Conservation (phyloP, 1,284 basidiomycete species). For the Fomitopsis schrenkii region DNA sequence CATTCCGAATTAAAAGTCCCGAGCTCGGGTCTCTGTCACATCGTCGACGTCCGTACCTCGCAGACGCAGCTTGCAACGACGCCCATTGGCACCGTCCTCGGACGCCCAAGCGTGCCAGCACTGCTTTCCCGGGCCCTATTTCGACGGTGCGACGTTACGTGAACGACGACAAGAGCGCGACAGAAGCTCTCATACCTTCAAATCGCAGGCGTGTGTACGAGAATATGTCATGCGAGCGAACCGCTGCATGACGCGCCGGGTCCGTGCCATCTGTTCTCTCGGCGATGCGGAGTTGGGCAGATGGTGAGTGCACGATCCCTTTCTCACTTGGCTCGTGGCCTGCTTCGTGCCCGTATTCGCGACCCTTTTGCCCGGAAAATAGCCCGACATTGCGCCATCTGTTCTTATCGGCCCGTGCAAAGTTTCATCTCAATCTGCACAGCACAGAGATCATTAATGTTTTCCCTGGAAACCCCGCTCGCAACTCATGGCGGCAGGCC, state of each 20-base stretch:
- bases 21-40: not conserved
- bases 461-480: not conserved
- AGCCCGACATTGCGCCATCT: not conserved
- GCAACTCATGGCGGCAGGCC: not conserved
- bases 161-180: not conserved
- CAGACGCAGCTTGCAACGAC: not conserved
- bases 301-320: not conserved
- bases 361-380: not conserved
- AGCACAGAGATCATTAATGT: not conserved
- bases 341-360: not conserved
- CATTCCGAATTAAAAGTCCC: too few species aligned
- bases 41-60: not conserved
- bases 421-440: constrained; percentile 1
- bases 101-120: not conserved
- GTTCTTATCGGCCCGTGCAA: not conserved
- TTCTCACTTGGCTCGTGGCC: not conserved
- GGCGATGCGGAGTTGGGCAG: not conserved
- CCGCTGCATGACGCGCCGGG: not conserved
- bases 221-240: not conserved
- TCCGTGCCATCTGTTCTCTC: not conserved
- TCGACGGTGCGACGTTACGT: not conserved
- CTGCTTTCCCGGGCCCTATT: not conserved
- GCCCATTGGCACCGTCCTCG: not conserved
- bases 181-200: not conserved
- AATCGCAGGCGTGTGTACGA: not conserved